Evolutionary conservation across 805 yeast genomes (phyloP).

Genomic region (Starmerella apicola): DNA sequence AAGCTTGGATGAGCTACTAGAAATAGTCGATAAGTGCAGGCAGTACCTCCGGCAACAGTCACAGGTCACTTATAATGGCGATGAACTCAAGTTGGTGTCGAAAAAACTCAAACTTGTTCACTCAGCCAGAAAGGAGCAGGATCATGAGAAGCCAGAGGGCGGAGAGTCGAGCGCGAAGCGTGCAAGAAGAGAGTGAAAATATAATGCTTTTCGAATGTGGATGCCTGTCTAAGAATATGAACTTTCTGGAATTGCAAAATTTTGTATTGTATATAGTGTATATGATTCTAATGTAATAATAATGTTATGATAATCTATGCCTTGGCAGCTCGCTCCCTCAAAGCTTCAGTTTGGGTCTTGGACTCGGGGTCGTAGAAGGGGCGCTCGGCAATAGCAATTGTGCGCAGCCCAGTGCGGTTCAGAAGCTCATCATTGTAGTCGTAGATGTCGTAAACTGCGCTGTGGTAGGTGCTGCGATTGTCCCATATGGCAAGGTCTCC

Average conservation of each 20-base stretch:
- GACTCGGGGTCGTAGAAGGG: conserved; percentile 24
- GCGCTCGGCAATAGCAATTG: conserved; percentile 25
- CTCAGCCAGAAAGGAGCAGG: neutral
- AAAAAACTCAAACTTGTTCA: conserved; percentile 25
- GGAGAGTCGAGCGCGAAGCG: no score
- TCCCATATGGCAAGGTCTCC: conserved; percentile 51
- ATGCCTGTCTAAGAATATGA: no score
- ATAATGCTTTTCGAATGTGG: no score
- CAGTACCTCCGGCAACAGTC: conserved; percentile 17
- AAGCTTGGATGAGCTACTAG: conserved; percentile 18
- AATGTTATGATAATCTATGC: no score
- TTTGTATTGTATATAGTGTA: no score
- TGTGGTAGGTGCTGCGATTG: conserved; percentile 43
- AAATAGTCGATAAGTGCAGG: conserved; percentile 23
- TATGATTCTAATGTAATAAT: no score
- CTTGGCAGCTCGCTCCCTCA: conserved; percentile 8
- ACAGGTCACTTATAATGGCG: conserved; percentile 18
- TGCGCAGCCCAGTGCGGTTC: conserved; percentile 23
- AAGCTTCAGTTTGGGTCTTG: conserved; percentile 20
- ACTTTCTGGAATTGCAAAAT: no score
- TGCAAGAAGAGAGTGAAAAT: no score
- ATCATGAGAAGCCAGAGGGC: no score
- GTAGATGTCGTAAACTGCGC: conserved; percentile 35
- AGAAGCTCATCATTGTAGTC: conserved; percentile 12
- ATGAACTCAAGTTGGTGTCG: conserved; percentile 27